Percentiles rank a stretch among this genome's conserved stretches.
These are phyloP conservation scores for Podila verticillata DNA, from an alignment of 192 early-diverging fungal genomes.

Conservation along the genomic window DNA sequence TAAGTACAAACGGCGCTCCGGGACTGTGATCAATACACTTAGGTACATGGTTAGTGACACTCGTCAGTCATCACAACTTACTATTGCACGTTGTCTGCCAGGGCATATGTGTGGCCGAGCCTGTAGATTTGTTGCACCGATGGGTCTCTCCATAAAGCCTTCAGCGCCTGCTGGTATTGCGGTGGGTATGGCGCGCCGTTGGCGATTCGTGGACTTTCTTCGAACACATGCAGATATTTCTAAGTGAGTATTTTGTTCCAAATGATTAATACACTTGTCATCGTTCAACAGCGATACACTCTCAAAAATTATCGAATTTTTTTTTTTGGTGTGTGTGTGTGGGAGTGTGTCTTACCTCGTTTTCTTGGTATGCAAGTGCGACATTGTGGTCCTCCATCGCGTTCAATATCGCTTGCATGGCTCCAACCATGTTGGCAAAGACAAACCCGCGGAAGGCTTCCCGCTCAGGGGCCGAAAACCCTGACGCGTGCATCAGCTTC, in stretches of 20 bases:
- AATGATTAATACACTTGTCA: neutral
- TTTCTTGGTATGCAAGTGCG: conserved; percentile 17
- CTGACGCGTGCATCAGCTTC: conserved; percentile 64
- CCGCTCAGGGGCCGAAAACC: conserved; percentile 55
- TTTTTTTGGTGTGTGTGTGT: neutral
- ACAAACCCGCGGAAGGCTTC: conserved; percentile 59
- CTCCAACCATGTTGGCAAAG: conserved; percentile 55
- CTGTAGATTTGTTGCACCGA: conserved; percentile 52
- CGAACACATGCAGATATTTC: conserved; percentile 49
- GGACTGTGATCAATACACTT: neutral
- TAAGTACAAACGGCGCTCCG: neutral
- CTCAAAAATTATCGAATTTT: too few species aligned
- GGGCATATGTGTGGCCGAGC: conserved; percentile 57
- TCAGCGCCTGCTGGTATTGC: conserved; percentile 53
- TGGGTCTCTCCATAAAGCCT: conserved; percentile 57
- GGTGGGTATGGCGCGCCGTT: conserved; percentile 53
- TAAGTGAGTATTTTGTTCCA: conserved; percentile 9
- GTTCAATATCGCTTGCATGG: conserved; percentile 61
- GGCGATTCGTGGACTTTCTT: conserved; percentile 43
- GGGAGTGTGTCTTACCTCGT: conserved; percentile 30
- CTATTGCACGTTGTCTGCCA: conserved; percentile 65
- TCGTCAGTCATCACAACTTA: conserved; percentile 25
- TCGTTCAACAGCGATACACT: too few species aligned
- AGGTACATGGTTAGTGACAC: neutral
- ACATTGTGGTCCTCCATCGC: conserved; percentile 51